Evolutionary conservation across 2,329 filamentous ascomycete species (phyloP).

Genomic region (Microsporum audouinii): DNA sequence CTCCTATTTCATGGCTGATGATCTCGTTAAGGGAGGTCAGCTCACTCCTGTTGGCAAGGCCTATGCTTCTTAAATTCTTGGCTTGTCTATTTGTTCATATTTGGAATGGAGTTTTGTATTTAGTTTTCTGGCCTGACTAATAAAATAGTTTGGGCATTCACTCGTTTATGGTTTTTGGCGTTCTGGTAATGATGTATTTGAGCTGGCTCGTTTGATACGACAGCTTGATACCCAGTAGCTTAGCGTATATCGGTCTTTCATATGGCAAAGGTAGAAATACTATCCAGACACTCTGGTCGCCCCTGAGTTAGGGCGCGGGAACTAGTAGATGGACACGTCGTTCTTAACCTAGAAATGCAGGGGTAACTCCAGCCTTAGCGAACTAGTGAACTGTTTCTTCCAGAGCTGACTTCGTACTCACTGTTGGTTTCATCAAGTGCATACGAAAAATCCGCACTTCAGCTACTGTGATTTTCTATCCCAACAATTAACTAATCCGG

Average conservation of each 20-base stretch:
- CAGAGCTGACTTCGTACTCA: too few species aligned
- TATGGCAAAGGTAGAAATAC: not conserved
- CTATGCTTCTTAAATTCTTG: slow-evolving; percentile 17
- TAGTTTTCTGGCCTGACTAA: not conserved
- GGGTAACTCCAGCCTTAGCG: too few species aligned
- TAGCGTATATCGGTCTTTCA: not conserved
- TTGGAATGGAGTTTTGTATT: slow-evolving; percentile 1
- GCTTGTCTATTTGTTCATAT: not conserved
- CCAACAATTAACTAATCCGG: too few species aligned
- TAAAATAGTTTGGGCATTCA: not conserved
- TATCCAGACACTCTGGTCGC: not conserved
- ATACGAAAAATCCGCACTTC: too few species aligned
- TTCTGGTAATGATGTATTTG: not conserved
- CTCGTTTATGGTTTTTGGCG: not conserved
- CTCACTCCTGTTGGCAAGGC: slow-evolving; percentile 20
- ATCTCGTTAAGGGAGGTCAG: slow-evolving; percentile 7
- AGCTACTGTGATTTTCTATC: too few species aligned
- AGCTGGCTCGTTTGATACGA: slow-evolving; percentile 1
- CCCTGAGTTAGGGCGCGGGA: not conserved
- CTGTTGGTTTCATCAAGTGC: too few species aligned
- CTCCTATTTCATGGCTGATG: slow-evolving; percentile 29
- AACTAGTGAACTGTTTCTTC: too few species aligned
- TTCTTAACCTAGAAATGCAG: too few species aligned
- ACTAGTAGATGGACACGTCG: too few species aligned
- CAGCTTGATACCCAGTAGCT: not conserved